Evolutionary conservation across 2,329 filamentous ascomycete species (phyloP), one percentile per base, ranked within the genome.

Genomic region (Phialemonium atrogriseum): DNA sequence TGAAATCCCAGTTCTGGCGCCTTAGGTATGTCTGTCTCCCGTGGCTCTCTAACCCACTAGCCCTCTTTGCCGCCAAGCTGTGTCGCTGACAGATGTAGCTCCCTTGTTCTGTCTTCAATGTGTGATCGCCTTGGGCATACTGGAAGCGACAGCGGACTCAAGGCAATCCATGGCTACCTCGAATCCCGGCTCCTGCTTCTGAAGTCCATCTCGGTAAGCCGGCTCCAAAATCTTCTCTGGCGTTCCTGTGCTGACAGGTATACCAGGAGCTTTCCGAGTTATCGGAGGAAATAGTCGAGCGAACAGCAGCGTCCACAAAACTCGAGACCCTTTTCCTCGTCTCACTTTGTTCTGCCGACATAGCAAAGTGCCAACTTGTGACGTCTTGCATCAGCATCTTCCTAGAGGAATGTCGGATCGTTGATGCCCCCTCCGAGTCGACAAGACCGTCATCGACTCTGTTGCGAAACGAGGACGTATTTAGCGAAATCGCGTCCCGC

Each of bases 351-450:
- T 80, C 77, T 11, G 64, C 74, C 6, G 73, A 79, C 36, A 69
- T 82, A 21, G 73, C 79, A 27, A 73, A 68, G 7, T 82, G 78
- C 45, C 76, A 77, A 42, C 56, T 76, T 10, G 75, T 79, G 7
- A 80, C 74, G 1, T 67, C 66, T 10, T 77, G 73, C 43, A 73
- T 81, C 32, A 66, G 66, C 4, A 54, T 77, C 1, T 73, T 78
- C 38, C 66, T 78, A n/a, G 69, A 80, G 33, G 76, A 80, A 47
- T 73, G 68, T 40, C 57, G 60, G 10, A 59, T 73, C 24, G 60
- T 77, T 12, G 66, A 76, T 37, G 62, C 62, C 9, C 59, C 62
- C 14, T 59, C 63, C 17, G 65, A 70, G 33, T 56, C 66, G 3
- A 54, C 60, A 11, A 75, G 75, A 40, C 56, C 64, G 3, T 59